Evolutionary conservation across 352 stramenopile species (phyloP).

Genomic region (Aphanomyces invadans): DNA sequence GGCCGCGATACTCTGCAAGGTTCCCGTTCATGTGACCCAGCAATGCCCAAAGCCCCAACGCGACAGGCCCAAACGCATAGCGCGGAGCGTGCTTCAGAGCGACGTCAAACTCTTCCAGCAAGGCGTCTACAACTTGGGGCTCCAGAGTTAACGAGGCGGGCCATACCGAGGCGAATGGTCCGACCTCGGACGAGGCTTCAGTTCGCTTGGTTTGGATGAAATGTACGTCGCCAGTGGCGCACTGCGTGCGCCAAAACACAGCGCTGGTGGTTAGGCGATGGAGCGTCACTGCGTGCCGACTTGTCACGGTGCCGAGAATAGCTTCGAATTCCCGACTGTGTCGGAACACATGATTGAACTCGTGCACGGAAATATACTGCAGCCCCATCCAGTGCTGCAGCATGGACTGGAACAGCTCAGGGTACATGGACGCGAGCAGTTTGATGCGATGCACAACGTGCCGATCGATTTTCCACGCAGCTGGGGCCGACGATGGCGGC

Average conservation of each 20-base stretch:
- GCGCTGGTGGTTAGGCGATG: background rate
- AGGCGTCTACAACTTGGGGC: background rate
- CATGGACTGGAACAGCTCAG: slow-evolving; percentile 5
- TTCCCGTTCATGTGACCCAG: background rate
- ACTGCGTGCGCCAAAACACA: background rate
- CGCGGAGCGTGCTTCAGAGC: background rate
- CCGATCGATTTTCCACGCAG: background rate
- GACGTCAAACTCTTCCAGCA: background rate
- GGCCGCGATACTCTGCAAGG: background rate
- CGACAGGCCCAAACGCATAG: background rate
- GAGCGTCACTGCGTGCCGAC: background rate
- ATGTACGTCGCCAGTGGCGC: background rate
- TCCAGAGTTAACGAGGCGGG: background rate
- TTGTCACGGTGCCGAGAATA: background rate
- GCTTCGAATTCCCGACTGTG: background rate
- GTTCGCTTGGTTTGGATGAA: background rate
- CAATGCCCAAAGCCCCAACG: background rate
- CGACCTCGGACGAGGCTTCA: background rate
- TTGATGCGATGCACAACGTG: slow-evolving; percentile 6
- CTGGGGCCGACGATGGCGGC: background rate
- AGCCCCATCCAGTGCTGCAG: slow-evolving; percentile 1
- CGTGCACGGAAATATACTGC: background rate
- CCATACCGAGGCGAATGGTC: background rate
- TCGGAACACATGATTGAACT: background rate
- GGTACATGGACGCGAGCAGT: slow-evolving; percentile 1